Base-by-base conservation (phyloP, 192 early-diverging fungal genomes). In the Linderina pennispora region DNA sequence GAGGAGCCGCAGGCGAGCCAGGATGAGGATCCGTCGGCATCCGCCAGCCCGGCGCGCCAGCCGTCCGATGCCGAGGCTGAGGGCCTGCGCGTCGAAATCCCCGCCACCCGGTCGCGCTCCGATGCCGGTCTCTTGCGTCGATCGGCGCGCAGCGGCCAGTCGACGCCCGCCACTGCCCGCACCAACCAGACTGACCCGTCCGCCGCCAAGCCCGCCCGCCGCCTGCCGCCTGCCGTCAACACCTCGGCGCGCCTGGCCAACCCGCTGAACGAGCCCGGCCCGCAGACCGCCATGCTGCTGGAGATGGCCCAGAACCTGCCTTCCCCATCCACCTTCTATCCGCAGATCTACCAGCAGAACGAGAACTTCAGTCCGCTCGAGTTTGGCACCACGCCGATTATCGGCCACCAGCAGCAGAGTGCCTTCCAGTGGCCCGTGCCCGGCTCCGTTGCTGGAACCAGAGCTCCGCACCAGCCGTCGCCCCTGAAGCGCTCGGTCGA, bases 361-460 rank as follows among this genome's bases (percentile, higher is more conserved):
- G 83, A 86, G 33, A 63, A 83, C 41, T 83, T 77, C n/a, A 87
- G 85, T 48, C 87, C 87, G 8, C 70, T 90, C 40, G 84, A 83
- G 23, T 87, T 87, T 68, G 77, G 77, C 19, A 68, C 80, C 16
- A 89, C 85, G 8, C 85, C 87, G 0, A 84, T 81, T 5, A 80
- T 78, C 16, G 81, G 77, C 16, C 75, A 77, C n/a, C 65, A 65
- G 21, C 36, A 44, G 36, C 42, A 64, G 3, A 75, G 80, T 10
- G 76, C 80, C 8, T 90, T 90, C 55, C 66, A 81, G 49, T 90
- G 87, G 87, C 87, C 87, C 8, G 19, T 71, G 46, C 54, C 74
- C 1, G n/a, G 35, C 5, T 8, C 32, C 20, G 23, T 46, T 11
- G 42, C 42, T 1, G 10, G 39, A 3, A 38, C 41, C 15, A 45